Percentiles rank a stretch among this genome's conserved stretches.
phyloP scores from a whole-genome alignment of 805 yeast genomes.

The Monosporozyma aerobia region DNA sequence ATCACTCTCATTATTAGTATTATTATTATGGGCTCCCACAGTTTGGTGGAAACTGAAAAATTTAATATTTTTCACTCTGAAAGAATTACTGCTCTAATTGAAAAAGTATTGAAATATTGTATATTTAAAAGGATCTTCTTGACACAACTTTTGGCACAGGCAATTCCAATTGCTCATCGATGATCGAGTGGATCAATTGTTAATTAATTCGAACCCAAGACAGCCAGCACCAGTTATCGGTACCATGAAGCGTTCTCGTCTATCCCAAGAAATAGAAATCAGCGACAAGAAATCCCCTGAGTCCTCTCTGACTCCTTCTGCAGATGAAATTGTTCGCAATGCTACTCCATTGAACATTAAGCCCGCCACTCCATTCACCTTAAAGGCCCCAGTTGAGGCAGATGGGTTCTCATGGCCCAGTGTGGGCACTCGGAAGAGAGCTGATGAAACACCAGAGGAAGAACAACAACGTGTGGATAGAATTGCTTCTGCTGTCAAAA shows the following conservation, averaged over 20 bases:
- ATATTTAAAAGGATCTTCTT: background rate
- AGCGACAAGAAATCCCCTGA: background rate
- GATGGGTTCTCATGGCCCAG: conserved; percentile 96
- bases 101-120: background rate
- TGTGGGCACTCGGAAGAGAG: conserved; percentile 67
- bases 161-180: background rate
- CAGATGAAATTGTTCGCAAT: background rate
- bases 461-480: conserved; percentile 57
- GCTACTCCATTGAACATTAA: conserved; percentile 60
- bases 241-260: background rate
- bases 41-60: background rate
- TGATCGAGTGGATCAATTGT: background rate
- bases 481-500: conserved; percentile 72
- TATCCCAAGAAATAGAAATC: background rate
- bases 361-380: conserved; percentile 74
- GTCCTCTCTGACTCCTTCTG: background rate
- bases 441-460: conserved; percentile 61
- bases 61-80: background rate
- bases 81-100: background rate
- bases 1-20: background rate
- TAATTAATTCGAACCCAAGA: background rate
- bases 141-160: background rate
- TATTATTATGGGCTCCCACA: background rate
- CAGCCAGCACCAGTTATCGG: background rate
- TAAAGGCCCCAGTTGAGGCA: conserved; percentile 76